Conservation (phyloP, 768 basidiomycete species). For the Phlegmacium glaucopus region DNA sequence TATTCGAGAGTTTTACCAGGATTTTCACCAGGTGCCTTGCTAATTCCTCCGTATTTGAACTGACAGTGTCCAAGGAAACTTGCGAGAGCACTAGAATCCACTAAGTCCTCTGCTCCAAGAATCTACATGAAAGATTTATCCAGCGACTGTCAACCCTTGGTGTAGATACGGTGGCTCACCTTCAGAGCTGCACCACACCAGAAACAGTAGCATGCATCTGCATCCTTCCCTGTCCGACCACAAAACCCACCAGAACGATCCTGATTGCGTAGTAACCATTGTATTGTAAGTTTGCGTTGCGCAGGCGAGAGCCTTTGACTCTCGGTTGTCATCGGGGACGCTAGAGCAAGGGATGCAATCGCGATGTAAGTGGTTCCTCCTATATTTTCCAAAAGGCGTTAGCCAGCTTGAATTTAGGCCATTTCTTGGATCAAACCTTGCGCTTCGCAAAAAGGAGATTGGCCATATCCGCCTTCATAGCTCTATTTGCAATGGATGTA, state of each 20-base stretch:
- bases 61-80: conserved; percentile 74
- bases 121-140: conserved; percentile 45
- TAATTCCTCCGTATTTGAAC: conserved; percentile 85
- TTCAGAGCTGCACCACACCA: conserved; percentile 85
- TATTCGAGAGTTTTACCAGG: conserved; percentile 77
- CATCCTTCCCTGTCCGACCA: conserved; percentile 83
- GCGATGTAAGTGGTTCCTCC: conserved; percentile 96
- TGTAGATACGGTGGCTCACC: conserved; percentile 38
- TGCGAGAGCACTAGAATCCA: conserved; percentile 54
- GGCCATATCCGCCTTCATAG: conserved; percentile 92
- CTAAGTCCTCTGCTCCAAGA: conserved; percentile 53
- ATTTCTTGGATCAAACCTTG: conserved; percentile 51
- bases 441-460: conserved; percentile 77
- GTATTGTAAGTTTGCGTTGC: conserved; percentile 53
- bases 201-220: conserved; percentile 96
- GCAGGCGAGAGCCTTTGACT: conserved; percentile 25
- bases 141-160: background rate
- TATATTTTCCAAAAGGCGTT: conserved; percentile 20
- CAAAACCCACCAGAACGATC: conserved; percentile 72
- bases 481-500: conserved; percentile 45
- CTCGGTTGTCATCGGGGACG: conserved; percentile 23
- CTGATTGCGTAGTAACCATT: conserved; percentile 81
- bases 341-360: conserved; percentile 67
- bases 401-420: background rate
- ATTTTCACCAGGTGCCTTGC: conserved; percentile 75